These are phyloP conservation scores for Candida golubevii DNA, from an alignment of 805 yeast genomes.

Conservation along the genomic window DNA sequence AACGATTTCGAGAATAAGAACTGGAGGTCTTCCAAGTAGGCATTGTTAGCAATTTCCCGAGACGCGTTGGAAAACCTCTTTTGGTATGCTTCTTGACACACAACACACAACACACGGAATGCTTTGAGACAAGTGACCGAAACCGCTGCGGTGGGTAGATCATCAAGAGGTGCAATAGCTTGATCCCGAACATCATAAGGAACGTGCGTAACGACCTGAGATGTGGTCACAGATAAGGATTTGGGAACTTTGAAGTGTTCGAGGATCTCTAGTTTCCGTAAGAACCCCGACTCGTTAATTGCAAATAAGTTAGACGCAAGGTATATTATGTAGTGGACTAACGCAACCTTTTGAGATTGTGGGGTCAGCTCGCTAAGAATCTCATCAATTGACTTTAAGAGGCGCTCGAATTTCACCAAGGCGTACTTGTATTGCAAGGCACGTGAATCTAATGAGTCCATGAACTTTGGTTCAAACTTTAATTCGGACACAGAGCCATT, in stretches of 20 bases:
- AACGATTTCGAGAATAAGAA: constrained; percentile 18
- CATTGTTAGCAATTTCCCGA: constrained; percentile 16
- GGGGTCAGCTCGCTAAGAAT: neutral
- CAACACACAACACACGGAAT: constrained; percentile 24
- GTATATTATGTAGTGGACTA: constrained; percentile 34
- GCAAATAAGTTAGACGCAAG: constrained; percentile 31
- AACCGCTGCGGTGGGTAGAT: constrained; percentile 23
- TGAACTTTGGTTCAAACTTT: constrained; percentile 6
- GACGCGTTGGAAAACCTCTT: constrained; percentile 30
- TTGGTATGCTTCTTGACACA: constrained; percentile 35
- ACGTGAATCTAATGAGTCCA: constrained; percentile 50
- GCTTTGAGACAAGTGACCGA: constrained; percentile 25
- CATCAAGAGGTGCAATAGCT: constrained; percentile 27
- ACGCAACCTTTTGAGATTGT: constrained; percentile 16
- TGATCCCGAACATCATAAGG: constrained; percentile 40
- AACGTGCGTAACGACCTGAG: constrained; percentile 33
- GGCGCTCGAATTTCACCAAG: constrained; percentile 40
- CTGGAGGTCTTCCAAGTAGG: constrained; percentile 20
- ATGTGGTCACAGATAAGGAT: constrained; percentile 22
- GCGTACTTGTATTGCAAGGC: constrained; percentile 58
- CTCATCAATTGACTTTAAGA: constrained; percentile 19
- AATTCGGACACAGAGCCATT: neutral
- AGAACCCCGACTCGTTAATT: constrained; percentile 33
- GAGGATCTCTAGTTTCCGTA: constrained; percentile 24
- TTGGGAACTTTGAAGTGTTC: constrained; percentile 27